Evolutionary conservation across 1,284 basidiomycete genomes (phyloP).

Genomic region (Trichosporon coremiiforme): DNA sequence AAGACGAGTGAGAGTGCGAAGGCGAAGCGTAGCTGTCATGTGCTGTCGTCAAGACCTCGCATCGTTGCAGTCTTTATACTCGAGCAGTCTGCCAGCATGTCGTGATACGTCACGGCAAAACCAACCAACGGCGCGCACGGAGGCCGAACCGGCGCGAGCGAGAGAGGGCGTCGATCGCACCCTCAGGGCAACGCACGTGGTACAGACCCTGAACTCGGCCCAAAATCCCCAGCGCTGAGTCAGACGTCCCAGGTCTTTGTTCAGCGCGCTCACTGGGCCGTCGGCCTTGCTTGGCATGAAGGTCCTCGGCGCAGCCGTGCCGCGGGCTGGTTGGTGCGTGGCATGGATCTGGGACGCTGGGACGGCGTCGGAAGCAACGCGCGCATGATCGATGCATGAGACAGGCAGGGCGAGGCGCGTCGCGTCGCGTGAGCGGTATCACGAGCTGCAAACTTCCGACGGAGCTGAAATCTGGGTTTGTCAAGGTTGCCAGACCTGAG

Average conservation of each 20-base stretch:
- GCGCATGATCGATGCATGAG: too few relatives aligned
- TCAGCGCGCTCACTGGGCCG: not conserved
- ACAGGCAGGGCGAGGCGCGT: too few relatives aligned
- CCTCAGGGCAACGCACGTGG: not conserved
- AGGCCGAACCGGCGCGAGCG: not conserved
- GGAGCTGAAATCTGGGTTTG: too few relatives aligned
- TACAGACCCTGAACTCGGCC: not conserved
- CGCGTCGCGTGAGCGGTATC: too few relatives aligned
- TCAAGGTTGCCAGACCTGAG: too few relatives aligned
- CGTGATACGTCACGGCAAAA: slow-evolving; percentile 4
- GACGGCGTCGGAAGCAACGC: too few relatives aligned
- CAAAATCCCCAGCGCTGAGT: slow-evolving; percentile 1
- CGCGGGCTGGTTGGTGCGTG: too few relatives aligned
- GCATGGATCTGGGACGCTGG: too few relatives aligned
- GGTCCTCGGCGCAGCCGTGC: too few relatives aligned
- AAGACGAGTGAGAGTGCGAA: not conserved
- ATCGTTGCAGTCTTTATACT: not conserved
- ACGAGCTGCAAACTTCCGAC: too few relatives aligned
- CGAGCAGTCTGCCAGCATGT: not conserved
- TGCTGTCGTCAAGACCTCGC: too few relatives aligned
- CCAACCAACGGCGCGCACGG: not conserved
- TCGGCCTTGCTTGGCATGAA: not conserved
- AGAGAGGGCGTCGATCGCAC: not conserved
- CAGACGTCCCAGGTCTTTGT: slow-evolving; percentile 12
- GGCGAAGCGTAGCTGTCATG: not conserved